Evolutionary conservation across 2,329 filamentous ascomycete genomes (phyloP).

Genomic region (Exophiala mesophila): DNA sequence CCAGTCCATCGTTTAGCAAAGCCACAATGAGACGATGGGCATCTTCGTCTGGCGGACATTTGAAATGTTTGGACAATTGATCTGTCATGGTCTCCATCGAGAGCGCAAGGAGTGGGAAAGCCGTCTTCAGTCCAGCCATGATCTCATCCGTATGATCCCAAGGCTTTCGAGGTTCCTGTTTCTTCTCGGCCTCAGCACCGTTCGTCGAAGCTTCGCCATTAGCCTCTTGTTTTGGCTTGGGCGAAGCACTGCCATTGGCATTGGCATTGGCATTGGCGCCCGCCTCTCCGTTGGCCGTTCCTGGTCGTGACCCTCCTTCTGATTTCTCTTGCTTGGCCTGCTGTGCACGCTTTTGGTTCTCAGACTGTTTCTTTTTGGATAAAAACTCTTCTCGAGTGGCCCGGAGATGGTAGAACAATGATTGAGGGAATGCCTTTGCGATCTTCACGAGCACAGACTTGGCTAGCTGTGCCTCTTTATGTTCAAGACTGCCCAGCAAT

Average conservation of each 20-base stretch:
- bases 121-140: slow-evolving; percentile 90
- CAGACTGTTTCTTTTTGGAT: slow-evolving; percentile 68
- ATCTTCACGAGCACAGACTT: slow-evolving; percentile 86
- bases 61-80: slow-evolving; percentile 98
- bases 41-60: slow-evolving; percentile 96
- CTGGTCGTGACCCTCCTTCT: slow-evolving; percentile 32
- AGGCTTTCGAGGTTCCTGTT: slow-evolving; percentile 62
- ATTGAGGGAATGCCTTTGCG: slow-evolving; percentile 91
- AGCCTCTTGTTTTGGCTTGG: slow-evolving; percentile 51
- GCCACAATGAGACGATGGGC: slow-evolving; percentile 97
- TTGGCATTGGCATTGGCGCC: too few species aligned
- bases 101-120: slow-evolving; percentile 87
- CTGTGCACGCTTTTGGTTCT: slow-evolving; percentile 20
- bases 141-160: slow-evolving; percentile 98
- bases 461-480: slow-evolving; percentile 84
- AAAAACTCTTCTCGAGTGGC: slow-evolving; percentile 93
- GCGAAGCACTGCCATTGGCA: slow-evolving; percentile 28
- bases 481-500: slow-evolving; percentile 80
- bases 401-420: slow-evolving; percentile 89
- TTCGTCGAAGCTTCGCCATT: slow-evolving; percentile 44
- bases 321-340: slow-evolving; percentile 17
- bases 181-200: slow-evolving; percentile 20
- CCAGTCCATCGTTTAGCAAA: slow-evolving; percentile 87
- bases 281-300: slow-evolving; percentile 39
- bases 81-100: slow-evolving; percentile 99